Evolutionary conservation across 2,329 filamentous ascomycete species (phyloP).

Genomic region (Teratosphaeria gauchensis): DNA sequence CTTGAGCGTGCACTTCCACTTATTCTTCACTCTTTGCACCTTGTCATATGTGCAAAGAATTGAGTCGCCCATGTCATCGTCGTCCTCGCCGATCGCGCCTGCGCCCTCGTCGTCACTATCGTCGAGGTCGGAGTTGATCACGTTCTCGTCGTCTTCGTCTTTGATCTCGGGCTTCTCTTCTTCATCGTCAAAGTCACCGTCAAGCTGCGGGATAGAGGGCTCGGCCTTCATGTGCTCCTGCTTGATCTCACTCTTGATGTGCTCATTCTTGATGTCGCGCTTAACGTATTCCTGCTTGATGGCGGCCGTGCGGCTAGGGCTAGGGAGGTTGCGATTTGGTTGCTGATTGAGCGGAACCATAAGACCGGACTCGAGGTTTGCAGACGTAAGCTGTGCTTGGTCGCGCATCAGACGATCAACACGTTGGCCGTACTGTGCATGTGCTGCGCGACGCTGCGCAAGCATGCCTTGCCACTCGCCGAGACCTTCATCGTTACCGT

Average conservation of each 20-base stretch:
- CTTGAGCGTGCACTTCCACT: constrained; percentile 91
- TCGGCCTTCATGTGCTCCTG: background rate
- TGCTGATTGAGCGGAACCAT: constrained; percentile 62
- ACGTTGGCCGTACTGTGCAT: constrained; percentile 43
- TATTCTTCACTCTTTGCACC: constrained; percentile 98
- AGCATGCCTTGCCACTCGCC: constrained; percentile 51
- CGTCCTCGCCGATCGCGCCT: constrained; percentile 42
- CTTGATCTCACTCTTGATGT: background rate
- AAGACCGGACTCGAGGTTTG: constrained; percentile 63
- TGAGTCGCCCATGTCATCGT: constrained; percentile 73
- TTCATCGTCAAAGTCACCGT: constrained; percentile 46
- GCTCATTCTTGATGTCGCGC: constrained; percentile 1
- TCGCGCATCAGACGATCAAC: constrained; percentile 60
- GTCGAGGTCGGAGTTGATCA: constrained; percentile 96
- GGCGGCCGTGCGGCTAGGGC: background rate
- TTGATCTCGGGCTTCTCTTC: constrained; percentile 32
- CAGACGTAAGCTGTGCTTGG: constrained; percentile 56
- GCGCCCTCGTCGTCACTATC: constrained; percentile 73
- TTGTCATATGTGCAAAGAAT: constrained; percentile 99
- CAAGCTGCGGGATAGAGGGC: constrained; percentile 34
- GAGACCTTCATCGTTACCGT: constrained; percentile 57
- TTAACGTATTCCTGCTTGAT: background rate
- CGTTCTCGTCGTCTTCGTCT: constrained; percentile 66
- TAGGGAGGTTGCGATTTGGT: constrained; percentile 7
- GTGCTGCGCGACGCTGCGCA: constrained; percentile 46